Percentiles rank a stretch among this genome's conserved stretches.
phyloP scores from a whole-genome alignment of 2,329 filamentous ascomycete genomes.

The Pestalotiopsis sp. region DNA sequence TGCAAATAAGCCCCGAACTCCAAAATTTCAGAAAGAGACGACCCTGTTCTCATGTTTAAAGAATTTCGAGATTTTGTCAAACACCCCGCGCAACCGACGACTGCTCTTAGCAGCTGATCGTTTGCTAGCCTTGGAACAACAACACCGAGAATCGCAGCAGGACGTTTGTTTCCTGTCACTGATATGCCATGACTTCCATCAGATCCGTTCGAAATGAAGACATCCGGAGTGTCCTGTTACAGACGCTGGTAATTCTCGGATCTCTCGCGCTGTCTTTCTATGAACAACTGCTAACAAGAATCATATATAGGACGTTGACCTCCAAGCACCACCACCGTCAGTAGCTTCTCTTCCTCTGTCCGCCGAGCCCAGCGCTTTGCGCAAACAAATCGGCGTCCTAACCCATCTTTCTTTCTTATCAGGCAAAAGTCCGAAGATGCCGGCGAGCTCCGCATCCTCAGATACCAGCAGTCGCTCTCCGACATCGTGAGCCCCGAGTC shows the following conservation, averaged over 20 bases:
- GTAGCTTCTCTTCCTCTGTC: neutral
- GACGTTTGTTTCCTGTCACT: neutral
- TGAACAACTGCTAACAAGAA: neutral
- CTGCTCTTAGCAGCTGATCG: neutral
- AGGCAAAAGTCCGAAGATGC: neutral
- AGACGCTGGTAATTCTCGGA: neutral
- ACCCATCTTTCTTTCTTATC: neutral
- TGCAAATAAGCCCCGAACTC: neutral
- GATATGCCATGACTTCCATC: neutral
- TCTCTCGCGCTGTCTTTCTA: neutral
- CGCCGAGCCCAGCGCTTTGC: neutral
- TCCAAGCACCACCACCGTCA: neutral
- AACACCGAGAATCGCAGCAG: neutral
- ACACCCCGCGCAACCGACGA: neutral
- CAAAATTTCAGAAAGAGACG: neutral
- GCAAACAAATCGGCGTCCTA: neutral
- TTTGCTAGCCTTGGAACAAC: neutral
- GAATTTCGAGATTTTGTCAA: neutral
- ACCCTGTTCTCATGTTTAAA: neutral
- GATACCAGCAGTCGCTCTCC: neutral
- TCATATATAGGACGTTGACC: neutral
- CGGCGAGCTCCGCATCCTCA: neutral
- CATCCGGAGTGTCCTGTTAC: neutral
- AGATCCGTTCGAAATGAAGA: neutral
- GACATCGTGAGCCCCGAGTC: neutral